Evolutionary conservation across 306 rosid genomes (phyloP), one percentile per base, ranked within the genome.

Genomic region (Quercus aquifolioides): DNA sequence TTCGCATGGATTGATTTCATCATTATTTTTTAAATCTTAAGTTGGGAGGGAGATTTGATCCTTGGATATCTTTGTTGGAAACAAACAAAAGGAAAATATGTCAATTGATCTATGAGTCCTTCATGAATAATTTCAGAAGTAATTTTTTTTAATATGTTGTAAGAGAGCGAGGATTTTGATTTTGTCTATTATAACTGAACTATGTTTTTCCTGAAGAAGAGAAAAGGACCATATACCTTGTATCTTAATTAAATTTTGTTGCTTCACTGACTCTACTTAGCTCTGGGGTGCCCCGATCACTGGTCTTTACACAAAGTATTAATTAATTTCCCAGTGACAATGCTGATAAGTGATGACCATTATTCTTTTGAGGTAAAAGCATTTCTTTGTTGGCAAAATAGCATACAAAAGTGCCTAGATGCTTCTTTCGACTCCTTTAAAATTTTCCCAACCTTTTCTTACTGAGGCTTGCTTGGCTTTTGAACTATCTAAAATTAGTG

Each of bases 361-460:
- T 55, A 78, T 81, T 76, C 78, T 83, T 70, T 52, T 81, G 28
- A 75, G 85, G 78, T 80, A 82, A 80, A 90, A 80, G 77, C 68
- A 74, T 56, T 58, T 26, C 74, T 20, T 75, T 93, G 97, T 87
- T 87, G 86, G 83, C 78, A 78, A 88, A 91, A 87, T 84, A 85
- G 84, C 87, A 73, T 77, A 87, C 88, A 89, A 63, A 82, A 89
- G 87, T 81, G 77, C 76, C 85, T 68, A 77, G 55, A 71, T 67
- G 80, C 91, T 84, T 84, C 84, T 68, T 38, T 30, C 72, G 55
- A 76, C 78, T 80, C 69, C 68, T 26, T 79, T 41, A 80, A 62
- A n/a, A n/a, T n/a, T n/a, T n/a, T n/a, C n/a, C n/a, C n/a, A n/a
- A 30, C 55, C 84, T 77, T 82, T 76, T 86, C 62, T 26, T 77